Evolutionary conservation across 495 filamentous ascomycete species (phyloP), one percentile per base, ranked within the genome.

Genomic region (Penicillium alfredii): DNA sequence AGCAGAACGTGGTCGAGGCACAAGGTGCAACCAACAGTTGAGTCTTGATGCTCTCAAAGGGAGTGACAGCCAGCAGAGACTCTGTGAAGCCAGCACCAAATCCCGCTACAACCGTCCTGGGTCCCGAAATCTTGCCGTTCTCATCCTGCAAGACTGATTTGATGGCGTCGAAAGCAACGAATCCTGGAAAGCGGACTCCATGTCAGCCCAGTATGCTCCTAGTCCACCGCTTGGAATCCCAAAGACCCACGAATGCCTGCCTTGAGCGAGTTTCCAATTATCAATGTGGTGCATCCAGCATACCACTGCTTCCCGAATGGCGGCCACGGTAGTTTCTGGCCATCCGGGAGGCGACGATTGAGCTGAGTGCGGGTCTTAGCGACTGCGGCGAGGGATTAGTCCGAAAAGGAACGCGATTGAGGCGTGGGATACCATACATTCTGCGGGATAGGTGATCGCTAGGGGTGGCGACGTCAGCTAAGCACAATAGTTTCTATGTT

Each of bases 31-130:
- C 72, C 26, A 47, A 87, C 81, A 96, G 58, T 45, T 86, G 88
- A 19, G 92, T 98, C 67, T 98, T 98, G 58, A 98, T 96, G 57
- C 85, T 92, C 65, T 98, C 92, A 49, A 94, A 96, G 0, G 92
- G 92, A 3, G 92, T 98, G 21, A 98, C 92, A 6, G 92, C 92
- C 1, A 98, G 61, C 16, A 97, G 62, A 2, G 87, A 94, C 63
- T 98, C 92, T 0, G 88, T 97, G 42, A 92, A 82, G 11, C 92
- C 92, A 15, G 92, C 92, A 35, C 90, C 87, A 58, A 98, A 94
- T 5, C 92, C 92, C 22, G 89, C 88, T 40, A 97, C 74, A 7
- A 97, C 92, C 7, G 88, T 97, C 42, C 78, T 73, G 3, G 89
- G 89, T 1, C 92, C 89, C 2, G 87, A 88, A 21, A 97, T 81